Percentiles rank a stretch among this genome's conserved stretches.
These are phyloP conservation scores for Prunus mongolica DNA, from an alignment of 306 rosid species.

Conservation along the genomic window DNA sequence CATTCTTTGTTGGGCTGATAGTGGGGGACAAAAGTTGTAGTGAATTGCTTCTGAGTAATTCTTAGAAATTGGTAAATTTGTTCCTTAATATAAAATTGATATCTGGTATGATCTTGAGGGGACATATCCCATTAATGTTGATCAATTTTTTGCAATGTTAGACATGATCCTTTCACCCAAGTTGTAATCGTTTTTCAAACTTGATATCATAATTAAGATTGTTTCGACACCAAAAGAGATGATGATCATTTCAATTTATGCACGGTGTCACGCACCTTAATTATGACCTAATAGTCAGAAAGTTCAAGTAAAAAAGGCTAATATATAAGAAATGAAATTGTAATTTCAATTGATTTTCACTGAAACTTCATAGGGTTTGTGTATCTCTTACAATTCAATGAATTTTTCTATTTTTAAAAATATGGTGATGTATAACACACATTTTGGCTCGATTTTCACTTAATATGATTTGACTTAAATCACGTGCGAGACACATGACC, in stretches of 20 bases:
- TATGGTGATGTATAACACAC: too few species aligned
- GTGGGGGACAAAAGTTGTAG: background rate
- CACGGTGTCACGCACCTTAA: background rate
- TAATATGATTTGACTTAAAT: too few species aligned
- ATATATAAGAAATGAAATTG: too few species aligned
- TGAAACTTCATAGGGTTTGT: too few species aligned
- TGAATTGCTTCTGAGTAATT: background rate
- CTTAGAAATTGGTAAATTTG: background rate
- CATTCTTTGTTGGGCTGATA: background rate
- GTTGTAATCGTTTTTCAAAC: background rate
- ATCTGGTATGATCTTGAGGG: background rate
- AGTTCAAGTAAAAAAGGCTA: background rate
- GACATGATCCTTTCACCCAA: background rate
- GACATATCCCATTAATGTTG: background rate
- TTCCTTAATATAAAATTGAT: background rate
- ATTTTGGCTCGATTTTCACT: too few species aligned
- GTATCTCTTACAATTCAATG: too few species aligned
- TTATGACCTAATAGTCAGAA: background rate
- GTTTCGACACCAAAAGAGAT: background rate
- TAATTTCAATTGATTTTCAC: too few species aligned
- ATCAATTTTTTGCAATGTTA: background rate
- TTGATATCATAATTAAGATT: background rate
- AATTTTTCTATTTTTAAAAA: too few species aligned
- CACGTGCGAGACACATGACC: background rate
- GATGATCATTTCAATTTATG: background rate